Evolutionary conservation across 192 early-diverging fungal species (phyloP).

Genomic region (Funneliformis mosseae): DNA sequence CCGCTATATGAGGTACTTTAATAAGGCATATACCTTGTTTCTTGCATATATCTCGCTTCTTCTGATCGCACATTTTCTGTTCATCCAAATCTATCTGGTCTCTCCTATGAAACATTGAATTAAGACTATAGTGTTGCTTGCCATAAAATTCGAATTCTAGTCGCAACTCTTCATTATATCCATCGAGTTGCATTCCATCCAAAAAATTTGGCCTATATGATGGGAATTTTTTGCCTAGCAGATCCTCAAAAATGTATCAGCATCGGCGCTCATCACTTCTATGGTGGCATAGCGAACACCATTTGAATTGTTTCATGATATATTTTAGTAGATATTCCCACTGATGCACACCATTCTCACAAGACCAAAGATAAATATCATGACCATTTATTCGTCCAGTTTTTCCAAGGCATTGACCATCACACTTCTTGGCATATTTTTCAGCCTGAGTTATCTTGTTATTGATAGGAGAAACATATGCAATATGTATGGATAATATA

Average conservation of each 20-base stretch:
- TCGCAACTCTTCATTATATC: slow-evolving; percentile 21
- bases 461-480: background rate
- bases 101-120: background rate
- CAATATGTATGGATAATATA: background rate
- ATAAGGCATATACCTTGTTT: too few species aligned
- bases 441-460: too few species aligned
- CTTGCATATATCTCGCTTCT: too few species aligned
- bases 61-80: too few species aligned
- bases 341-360: too few species aligned
- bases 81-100: too few species aligned
- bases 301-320: slow-evolving; percentile 21
- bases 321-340: slow-evolving; percentile 12
- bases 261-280: background rate
- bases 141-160: slow-evolving; percentile 20
- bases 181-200: background rate
- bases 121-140: slow-evolving; percentile 15
- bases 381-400: too few species aligned
- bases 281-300: slow-evolving; percentile 16
- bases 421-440: background rate
- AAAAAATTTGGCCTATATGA: background rate
- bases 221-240: slow-evolving; percentile 9
- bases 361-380: too few species aligned
- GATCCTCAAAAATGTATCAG: background rate
- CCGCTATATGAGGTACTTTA: too few species aligned
- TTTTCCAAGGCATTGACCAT: background rate